These are phyloP conservation scores for Coriolopsis trogii DNA, from an alignment of 1,284 basidiomycete genomes.

Conservation along the genomic window DNA sequence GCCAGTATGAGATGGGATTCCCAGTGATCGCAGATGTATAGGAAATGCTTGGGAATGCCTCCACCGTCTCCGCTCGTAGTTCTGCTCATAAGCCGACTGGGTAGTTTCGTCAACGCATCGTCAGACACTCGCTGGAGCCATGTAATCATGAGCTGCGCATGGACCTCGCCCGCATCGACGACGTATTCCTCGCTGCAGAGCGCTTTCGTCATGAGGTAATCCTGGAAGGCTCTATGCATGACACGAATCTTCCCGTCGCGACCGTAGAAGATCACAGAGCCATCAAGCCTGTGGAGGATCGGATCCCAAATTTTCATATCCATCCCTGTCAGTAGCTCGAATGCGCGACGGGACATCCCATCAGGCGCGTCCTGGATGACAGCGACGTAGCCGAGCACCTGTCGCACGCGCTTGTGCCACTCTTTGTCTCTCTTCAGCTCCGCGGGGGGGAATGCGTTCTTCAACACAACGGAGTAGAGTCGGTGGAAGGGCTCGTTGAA, in stretches of 20 bases:
- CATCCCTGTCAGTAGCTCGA: neutral
- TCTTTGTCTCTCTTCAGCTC: neutral
- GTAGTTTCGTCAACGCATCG: too few species aligned
- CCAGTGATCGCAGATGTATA: too few species aligned
- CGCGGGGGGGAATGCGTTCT: constrained; percentile 7
- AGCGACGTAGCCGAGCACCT: constrained; percentile 10
- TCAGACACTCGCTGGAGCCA: too few species aligned
- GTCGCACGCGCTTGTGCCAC: neutral
- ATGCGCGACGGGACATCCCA: neutral
- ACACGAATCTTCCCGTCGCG: constrained; percentile 2
- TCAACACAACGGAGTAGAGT: constrained; percentile 17
- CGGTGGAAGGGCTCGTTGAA: constrained; percentile 1
- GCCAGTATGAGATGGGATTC: too few species aligned
- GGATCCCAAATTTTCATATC: neutral
- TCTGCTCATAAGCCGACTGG: too few species aligned
- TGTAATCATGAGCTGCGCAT: too few species aligned
- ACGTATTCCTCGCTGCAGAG: neutral
- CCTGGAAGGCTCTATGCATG: constrained; percentile 17
- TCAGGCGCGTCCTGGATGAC: constrained; percentile 1
- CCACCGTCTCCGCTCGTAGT: too few species aligned
- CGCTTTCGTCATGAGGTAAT: constrained; percentile 11
- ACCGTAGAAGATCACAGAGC: constrained; percentile 11
- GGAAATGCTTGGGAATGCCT: too few species aligned
- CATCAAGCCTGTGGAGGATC: constrained; percentile 11
- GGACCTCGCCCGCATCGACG: too few species aligned